Conservation (phyloP, 805 yeast genomes). For the Ogataea methylovora region DNA sequence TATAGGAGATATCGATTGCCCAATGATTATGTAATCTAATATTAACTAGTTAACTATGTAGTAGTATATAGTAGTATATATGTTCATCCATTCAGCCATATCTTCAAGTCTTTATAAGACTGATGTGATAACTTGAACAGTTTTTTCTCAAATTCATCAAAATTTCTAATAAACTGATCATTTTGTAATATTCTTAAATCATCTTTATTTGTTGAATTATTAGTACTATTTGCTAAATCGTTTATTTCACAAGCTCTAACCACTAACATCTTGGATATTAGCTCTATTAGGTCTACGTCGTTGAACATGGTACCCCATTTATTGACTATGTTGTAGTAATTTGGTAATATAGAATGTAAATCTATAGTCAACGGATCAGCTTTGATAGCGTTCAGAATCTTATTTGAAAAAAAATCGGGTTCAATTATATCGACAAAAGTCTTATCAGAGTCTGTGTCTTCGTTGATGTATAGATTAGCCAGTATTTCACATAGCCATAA, state of each 20-base stretch:
- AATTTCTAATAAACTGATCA: constrained; percentile 45
- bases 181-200: constrained; percentile 1
- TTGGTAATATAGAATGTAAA: constrained; percentile 53
- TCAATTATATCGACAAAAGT: constrained; percentile 61
- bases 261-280: constrained; percentile 41
- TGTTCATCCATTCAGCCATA: no score
- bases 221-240: constrained; percentile 50
- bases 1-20: no score
- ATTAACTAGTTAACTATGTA: no score
- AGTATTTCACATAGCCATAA: constrained; percentile 81
- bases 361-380: constrained; percentile 64
- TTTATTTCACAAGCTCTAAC: constrained; percentile 65
- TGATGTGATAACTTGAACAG: constrained; percentile 48
- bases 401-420: constrained; percentile 61
- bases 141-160: constrained; percentile 72
- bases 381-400: constrained; percentile 76
- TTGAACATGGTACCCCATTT: constrained; percentile 72
- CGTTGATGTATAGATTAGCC: constrained; percentile 38
- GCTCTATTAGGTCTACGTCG: constrained; percentile 53
- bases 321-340: constrained; percentile 62
- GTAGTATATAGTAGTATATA: no score
- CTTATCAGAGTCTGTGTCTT: constrained; percentile 14
- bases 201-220: constrained; percentile 1
- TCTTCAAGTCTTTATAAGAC: constrained; percentile 19
- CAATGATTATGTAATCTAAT: no score